Base-by-base conservation (phyloP, 495 filamentous ascomycete species). In the Xylaria nigripes region DNA sequence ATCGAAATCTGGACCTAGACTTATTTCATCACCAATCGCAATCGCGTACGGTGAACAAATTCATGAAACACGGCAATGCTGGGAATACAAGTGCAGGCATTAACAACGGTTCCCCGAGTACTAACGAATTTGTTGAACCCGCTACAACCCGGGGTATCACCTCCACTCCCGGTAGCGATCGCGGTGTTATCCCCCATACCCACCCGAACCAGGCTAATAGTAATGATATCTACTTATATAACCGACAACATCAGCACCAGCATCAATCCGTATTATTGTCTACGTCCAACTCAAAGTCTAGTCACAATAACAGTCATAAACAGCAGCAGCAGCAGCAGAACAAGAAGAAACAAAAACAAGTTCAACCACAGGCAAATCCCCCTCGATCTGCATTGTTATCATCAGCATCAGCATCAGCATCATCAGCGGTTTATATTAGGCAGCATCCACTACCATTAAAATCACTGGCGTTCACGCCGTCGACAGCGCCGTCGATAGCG, bases 141-240 rank as follows among this genome's bases (percentile, higher is more conserved):
- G 12, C 48, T 2, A 23, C 38, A 12, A 24, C 25, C 23, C 8
- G 24, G 10, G 9, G 5, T 8, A 25, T 8, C 16, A 29, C 10
- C 10, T 1, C 21, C 27, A 8, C 27, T 23, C 29, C 23, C 2
- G 42, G 16, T 24, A n/a, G 19, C 16, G 6, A n/a, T n/a, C n/a
- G n/a, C n/a, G n/a, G n/a, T n/a, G n/a, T n/a, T 41, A 18, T n/a
- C 49, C 15, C 38, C 19, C n/a, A 41, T 45, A 45, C 50, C 40
- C 50, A 51, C 50, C 19, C 25, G 50, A 45, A 21, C 38, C 50
- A 51, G 40, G 40, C 40, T 45, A 32, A 44, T 19, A 21, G 22
- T n/a, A 18, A 24, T n/a, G n/a, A n/a, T n/a, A 38, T 32, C 41
- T 43, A 42, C 38, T 38, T 18, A 38, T 36, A 41, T 1, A 21